Base-by-base conservation (phyloP, 768 basidiomycete species). In the Collybia sp. region DNA sequence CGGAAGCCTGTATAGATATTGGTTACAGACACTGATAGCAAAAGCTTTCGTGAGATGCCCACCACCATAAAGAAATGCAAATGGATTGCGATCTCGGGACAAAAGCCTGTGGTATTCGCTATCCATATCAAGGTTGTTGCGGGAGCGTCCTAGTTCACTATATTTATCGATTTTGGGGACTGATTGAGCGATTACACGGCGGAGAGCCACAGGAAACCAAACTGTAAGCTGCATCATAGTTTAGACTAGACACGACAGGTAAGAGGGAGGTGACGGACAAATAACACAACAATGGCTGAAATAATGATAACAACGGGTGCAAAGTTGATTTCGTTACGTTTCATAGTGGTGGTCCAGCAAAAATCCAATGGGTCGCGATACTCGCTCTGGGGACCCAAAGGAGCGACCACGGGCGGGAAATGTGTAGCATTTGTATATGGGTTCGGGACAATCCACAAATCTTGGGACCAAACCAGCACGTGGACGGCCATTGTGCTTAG, bases 271-370 rank as follows among this genome's bases (percentile, higher is more conserved):
- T 3, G n/a, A 62, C 82, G 58, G 50, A 87, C 83, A 48, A 71
- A 59, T 11, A 62, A 46, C 32, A 88, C 65, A 2, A 77, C 75
- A 10, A 82, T 38, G 0, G 70, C 53, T 0, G 85, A 76, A 18
- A 85, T 55, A n/a, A 80, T 71, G 4, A 90, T 63, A 15, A 87
- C 59, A 3, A 77, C 53, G 18, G 81, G 82, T 0, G 86, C 85
- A 52, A 73, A 83, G 58, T 89, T 90, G 48, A 87, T 64, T 57
- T 82, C 71, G 49, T 84, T 79, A 33, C 72, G 69, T 45, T 75
- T 73, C 83, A 88, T 85, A 1, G 85, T 88, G 0, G 88, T 89
- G 3, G 83, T 87, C 68, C 78, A 90, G 60, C 85, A 89, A 52
- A 87, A 87, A 59, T 88, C 83, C 42, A 83, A 55, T 2, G 85